Base-by-base conservation (phyloP, 73 alveolate species). In the Stentor coeruleus region DNA sequence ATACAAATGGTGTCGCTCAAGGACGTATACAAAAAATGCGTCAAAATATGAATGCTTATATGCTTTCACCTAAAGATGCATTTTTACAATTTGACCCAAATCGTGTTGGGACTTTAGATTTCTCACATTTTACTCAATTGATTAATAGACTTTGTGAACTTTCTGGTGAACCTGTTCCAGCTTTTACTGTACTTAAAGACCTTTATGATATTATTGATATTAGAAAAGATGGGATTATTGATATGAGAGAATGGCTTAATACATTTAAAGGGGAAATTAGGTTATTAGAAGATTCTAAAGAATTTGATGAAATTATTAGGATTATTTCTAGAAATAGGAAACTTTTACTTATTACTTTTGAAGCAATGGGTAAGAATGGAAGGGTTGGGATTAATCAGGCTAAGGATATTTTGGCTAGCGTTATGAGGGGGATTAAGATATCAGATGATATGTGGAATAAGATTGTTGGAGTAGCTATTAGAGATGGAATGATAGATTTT, bases 141-240 rank as follows among this genome's bases (percentile, higher is more conserved):
- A 85, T 91, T 4, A 83, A 81, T 30, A 74, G 86, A 87, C 58
- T 94, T 60, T 92, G 92, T 82, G 86, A 86, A 39, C 84, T 89
- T 74, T 93, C 96, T n/a, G 90, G 91, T 28, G 93, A 90, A 58
- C 90, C 80, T 33, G 74, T 89, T 3, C 99, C 99, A 3, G 87
- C 96, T 73, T 95, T 91, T 86, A 92, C 97, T 0, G 91, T 95
- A 11, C 92, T 95, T 49, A 93, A 92, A 86, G 97, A 90, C 88
- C 84, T 93, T 39, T 96, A 90, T 91, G 98, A 96, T 74, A 88
- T 89, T 38, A 92, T 95, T 3, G 99, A 96, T 82, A 82, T 92
- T 74, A 92, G 99, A 86, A 94, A 94, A 86, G 99, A 96, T 90
- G 99, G 99, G 6, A 85, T 90, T 20, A 73, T 96, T 26, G 99